phyloP scores from a whole-genome alignment of 1,284 basidiomycete genomes.

The Kwoniella shivajii region DNA sequence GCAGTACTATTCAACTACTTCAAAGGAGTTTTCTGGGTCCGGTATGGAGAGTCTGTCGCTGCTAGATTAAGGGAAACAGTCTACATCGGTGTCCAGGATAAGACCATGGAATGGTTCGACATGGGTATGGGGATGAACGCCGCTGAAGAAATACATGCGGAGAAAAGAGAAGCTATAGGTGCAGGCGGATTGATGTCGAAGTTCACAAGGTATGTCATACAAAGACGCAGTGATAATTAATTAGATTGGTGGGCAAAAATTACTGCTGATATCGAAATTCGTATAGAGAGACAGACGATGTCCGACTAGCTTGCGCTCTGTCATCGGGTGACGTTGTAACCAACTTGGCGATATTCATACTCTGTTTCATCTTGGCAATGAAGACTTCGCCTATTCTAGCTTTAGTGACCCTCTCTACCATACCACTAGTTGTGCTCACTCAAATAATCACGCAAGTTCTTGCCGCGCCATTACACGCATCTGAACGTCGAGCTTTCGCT shows the following conservation, averaged over 20 bases:
- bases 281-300: conserved; percentile 87
- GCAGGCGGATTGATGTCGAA: conserved; percentile 94
- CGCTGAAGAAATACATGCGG: conserved; percentile 55
- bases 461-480: conserved; percentile 65
- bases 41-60: conserved; percentile 79
- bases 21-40: conserved; percentile 81
- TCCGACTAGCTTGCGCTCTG: conserved; percentile 78
- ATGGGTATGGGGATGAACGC: conserved; percentile 71
- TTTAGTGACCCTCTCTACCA: conserved; percentile 84
- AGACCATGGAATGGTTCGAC: conserved; percentile 87
- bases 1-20: conserved; percentile 73
- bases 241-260: neutral
- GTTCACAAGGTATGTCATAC: conserved; percentile 71
- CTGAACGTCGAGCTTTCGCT: conserved; percentile 69
- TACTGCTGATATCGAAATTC: neutral
- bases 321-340: conserved; percentile 77
- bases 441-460: conserved; percentile 73
- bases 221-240: neutral
- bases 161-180: conserved; percentile 63
- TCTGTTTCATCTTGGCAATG: conserved; percentile 81
- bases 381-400: conserved; percentile 78
- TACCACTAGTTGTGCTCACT: conserved; percentile 78
- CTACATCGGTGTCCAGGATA: conserved; percentile 68
- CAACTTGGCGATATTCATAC: conserved; percentile 74
- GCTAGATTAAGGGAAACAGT: conserved; percentile 69